A percentile compares a stretch with the other conserved stretches of the same genome.
Conservation (phyloP, 345 rosid genomes). For the Eutrema heterophyllum region DNA sequence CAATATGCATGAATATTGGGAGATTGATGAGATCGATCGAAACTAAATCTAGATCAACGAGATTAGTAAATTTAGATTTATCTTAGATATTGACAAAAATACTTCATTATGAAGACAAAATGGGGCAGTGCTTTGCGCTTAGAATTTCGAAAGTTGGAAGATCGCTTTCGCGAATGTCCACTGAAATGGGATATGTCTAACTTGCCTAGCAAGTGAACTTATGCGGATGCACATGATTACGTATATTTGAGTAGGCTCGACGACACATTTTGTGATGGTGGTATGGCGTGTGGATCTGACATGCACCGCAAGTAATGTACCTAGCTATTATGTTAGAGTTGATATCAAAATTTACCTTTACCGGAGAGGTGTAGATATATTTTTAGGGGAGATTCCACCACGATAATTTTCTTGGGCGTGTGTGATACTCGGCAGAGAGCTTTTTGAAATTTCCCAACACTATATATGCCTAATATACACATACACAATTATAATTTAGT, state of each 20-base stretch:
- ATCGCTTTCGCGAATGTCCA: no score
- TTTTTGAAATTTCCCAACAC: not conserved
- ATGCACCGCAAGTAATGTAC: not conserved
- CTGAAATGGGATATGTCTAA: not conserved
- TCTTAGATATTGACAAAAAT: no score
- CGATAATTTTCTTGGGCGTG: not conserved
- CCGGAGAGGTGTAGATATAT: not conserved
- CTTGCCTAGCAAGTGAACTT: not conserved
- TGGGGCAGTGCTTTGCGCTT: no score
- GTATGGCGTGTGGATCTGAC: not conserved
- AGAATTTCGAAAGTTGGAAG: no score
- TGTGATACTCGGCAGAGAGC: not conserved
- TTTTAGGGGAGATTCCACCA: not conserved
- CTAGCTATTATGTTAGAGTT: not conserved
- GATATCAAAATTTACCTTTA: not conserved
- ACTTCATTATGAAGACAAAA: no score
- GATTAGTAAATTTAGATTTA: no score
- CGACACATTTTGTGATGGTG: not conserved
- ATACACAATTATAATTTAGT: not conserved
- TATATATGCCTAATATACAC: not conserved
- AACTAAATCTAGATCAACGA: no score
- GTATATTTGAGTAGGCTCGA: not conserved
- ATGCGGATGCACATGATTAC: not conserved
- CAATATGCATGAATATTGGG: no score
- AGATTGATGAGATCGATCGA: no score